Conservation (phyloP, 805 yeast genomes). For the Hanseniaspora pseudoguilliermondii region DNA sequence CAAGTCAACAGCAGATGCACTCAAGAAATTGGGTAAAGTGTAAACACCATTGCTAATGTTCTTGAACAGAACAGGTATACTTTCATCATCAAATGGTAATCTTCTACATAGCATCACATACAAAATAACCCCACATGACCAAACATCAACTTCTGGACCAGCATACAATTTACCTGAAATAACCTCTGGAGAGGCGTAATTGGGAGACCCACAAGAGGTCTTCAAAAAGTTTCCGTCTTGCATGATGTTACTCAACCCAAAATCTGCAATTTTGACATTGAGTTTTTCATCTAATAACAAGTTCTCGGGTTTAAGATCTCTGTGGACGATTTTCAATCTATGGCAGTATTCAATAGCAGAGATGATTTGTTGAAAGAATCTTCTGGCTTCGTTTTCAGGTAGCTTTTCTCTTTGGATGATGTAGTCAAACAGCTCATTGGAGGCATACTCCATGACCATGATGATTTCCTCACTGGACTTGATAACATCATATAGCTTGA, state of each 20-base stretch:
- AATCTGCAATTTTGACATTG: slow-evolving; percentile 92
- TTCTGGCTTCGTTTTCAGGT: slow-evolving; percentile 81
- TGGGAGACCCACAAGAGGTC: slow-evolving; percentile 93
- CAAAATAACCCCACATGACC: slow-evolving; percentile 92
- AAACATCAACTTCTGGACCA: slow-evolving; percentile 95
- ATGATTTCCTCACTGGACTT: slow-evolving; percentile 90
- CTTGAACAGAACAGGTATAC: slow-evolving; percentile 85
- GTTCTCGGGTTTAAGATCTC: slow-evolving; percentile 94
- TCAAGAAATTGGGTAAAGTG: slow-evolving; percentile 73
- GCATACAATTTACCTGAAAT: slow-evolving; percentile 89
- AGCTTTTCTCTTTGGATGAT: slow-evolving; percentile 87
- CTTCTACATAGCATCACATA: slow-evolving; percentile 95
- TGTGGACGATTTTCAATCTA: slow-evolving; percentile 87
- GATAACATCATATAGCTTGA: slow-evolving; percentile 87
- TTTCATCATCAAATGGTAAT: slow-evolving; percentile 90
- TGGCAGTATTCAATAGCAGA: slow-evolving; percentile 96
- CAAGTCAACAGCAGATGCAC: slow-evolving; percentile 71
- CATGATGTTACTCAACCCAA: slow-evolving; percentile 89
- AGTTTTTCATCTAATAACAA: slow-evolving; percentile 75
- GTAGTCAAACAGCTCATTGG: slow-evolving; percentile 90
- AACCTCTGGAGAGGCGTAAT: slow-evolving; percentile 96
- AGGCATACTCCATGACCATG: slow-evolving; percentile 95
- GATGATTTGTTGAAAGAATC: slow-evolving; percentile 91
- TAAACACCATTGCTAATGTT: slow-evolving; percentile 88
- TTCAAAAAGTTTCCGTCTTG: slow-evolving; percentile 93